phyloP scores from a whole-genome alignment of 305 asterid genomes.

The Stenogyne calaminthoides region DNA sequence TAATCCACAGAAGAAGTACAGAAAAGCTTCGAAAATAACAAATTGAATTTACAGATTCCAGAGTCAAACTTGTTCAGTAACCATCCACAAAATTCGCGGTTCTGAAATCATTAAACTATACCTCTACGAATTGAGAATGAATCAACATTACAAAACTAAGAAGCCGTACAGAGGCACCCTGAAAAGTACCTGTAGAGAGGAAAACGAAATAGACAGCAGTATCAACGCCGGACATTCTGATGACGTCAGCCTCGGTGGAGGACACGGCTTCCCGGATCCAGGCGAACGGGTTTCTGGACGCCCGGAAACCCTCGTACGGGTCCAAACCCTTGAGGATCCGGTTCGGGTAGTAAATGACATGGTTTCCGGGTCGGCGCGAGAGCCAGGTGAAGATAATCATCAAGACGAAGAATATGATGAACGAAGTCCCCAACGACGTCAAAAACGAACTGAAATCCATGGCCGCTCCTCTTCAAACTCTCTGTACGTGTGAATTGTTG shows the following conservation, averaged over 20 bases:
- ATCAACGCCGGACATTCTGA: conserved; percentile 82
- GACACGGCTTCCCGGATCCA: conserved; percentile 84
- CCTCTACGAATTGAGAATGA: not conserved
- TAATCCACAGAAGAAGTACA: not conserved
- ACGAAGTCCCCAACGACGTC: conserved; percentile 90
- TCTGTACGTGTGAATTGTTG: not conserved
- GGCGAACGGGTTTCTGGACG: conserved; percentile 72
- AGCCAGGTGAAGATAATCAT: conserved; percentile 85
- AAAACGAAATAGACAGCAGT: conserved; percentile 93
- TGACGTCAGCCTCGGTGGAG: conserved; percentile 80
- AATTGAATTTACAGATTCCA: not conserved
- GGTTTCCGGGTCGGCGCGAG: conserved; percentile 64
- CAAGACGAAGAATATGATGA: conserved; percentile 57
- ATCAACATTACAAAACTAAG: not conserved
- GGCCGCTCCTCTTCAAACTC: conserved; percentile 14
- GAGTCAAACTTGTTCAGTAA: conserved; percentile 1
- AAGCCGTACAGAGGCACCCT: too few species aligned
- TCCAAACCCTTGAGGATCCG: conserved; percentile 79
- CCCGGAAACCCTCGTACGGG: conserved; percentile 65
- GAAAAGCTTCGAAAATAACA: too few species aligned
- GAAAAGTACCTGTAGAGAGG: conserved; percentile 69
- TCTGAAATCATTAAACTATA: not conserved
- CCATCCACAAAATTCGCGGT: not conserved
- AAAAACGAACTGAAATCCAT: conserved; percentile 90
- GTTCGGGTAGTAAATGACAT: conserved; percentile 75